Evolutionary conservation across 352 stramenopile genomes (phyloP), one percentile per base, ranked within the genome.

Genomic region (Plasmopara halstedii): DNA sequence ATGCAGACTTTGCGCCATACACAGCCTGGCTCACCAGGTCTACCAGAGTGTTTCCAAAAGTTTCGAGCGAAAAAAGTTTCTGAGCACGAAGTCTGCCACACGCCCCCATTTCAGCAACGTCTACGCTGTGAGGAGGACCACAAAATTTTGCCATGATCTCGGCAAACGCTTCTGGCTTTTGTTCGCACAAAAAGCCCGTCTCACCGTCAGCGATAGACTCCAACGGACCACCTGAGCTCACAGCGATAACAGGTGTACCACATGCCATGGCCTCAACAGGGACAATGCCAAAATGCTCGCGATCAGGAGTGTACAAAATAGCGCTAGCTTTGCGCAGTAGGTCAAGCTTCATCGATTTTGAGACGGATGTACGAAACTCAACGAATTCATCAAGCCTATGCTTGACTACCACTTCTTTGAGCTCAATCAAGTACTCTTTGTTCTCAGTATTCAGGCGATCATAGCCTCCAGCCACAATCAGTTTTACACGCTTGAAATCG

Each of bases 281-380:
- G 2, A 99, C 96, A 53, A 99, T 99, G n/a, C 96, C 96, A 69
- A 99, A 99, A 64, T 99, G 96, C 66, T 99, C 96, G 26, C 90
- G 81, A 45, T 93, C 77, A 8, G 96, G 96, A 29, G 96, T 99
- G 63, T 99, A 99, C 14, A 98, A 60, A 23, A 98, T 80, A 21
- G 84, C 91, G 11, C 79, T 72, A 2, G 91, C 88, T 2, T 68
- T 83, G 34, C 67, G 58, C 21, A 98, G 70, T 21, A 98, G 58
- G 25, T 80, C 58, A 3, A 88, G 82, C 46, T 96, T 89, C 66
- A 85, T 86, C 11, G 59, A 55, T 63, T 97, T 88, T 0, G 75
- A 89, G 31, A 97, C 79, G 0, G 85, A 96, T 35, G 80, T 83
- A 22, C 71, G 70, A 65, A 98, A 98, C 36, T 85, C 68, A 1